These are phyloP conservation scores for Arachnomyces sp. DNA, from an alignment of 2,329 filamentous ascomycete species.

Conservation along the genomic window DNA sequence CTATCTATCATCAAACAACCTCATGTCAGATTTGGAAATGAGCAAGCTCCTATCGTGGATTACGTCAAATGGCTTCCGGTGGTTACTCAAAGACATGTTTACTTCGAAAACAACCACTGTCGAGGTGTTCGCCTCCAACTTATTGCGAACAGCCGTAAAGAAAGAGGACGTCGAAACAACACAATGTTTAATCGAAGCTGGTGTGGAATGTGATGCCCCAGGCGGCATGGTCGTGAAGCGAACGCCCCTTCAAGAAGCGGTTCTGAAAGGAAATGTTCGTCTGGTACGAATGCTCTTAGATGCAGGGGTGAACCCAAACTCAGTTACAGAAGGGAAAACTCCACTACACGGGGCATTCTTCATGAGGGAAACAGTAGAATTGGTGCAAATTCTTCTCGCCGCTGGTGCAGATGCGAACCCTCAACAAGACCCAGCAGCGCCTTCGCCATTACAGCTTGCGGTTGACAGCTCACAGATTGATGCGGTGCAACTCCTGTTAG, in stretches of 20 bases:
- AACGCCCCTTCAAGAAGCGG: slow-evolving; percentile 9
- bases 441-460: slow-evolving; percentile 13
- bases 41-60: slow-evolving; percentile 13
- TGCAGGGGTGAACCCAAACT: slow-evolving; percentile 4
- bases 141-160: slow-evolving; percentile 10
- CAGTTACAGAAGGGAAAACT: neutral
- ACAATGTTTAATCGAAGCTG: slow-evolving; percentile 10
- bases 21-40: slow-evolving; percentile 5
- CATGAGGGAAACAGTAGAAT: slow-evolving; percentile 4
- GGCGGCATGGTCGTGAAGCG: neutral
- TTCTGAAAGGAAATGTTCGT: slow-evolving; percentile 2
- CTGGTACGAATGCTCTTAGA: slow-evolving; percentile 9
- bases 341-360: neutral
- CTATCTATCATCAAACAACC: too few relatives aligned
- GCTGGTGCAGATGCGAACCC: slow-evolving; percentile 14
- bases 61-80: slow-evolving; percentile 9
- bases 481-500: slow-evolving; percentile 11
- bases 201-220: slow-evolving; percentile 8
- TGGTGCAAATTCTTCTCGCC: slow-evolving; percentile 13
- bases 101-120: slow-evolving; percentile 10
- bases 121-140: slow-evolving; percentile 13
- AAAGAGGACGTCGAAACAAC: slow-evolving; percentile 9
- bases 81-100: slow-evolving; percentile 10
- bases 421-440: slow-evolving; percentile 4
- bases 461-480: slow-evolving; percentile 6